Evolutionary conservation across 305 asterid species (phyloP).

Genomic region (Solanum hybrid): DNA sequence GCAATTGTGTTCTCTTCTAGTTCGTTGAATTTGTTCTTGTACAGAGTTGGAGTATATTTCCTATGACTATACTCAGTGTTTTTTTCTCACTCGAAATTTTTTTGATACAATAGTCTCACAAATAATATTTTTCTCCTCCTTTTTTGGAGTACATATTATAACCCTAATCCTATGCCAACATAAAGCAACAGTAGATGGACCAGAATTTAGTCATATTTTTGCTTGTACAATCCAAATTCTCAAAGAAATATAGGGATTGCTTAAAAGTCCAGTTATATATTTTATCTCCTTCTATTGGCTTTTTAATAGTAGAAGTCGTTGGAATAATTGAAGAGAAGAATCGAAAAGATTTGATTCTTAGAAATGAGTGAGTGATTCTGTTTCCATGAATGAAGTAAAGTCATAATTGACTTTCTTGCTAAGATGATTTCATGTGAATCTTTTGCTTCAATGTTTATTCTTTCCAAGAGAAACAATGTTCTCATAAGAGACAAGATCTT

Average conservation of each 20-base stretch:
- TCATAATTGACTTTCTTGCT: not conserved
- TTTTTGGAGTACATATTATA: not conserved
- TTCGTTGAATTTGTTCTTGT: not conserved
- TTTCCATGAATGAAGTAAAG: not conserved
- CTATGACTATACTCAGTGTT: not conserved
- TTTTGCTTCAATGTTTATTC: not conserved
- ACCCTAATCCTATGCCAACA: not conserved
- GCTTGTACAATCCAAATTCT: not conserved
- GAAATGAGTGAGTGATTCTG: not conserved
- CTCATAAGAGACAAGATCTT: not conserved
- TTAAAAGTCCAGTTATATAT: too few relatives aligned
- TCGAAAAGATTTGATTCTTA: not conserved
- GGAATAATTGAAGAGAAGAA: not conserved
- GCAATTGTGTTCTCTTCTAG: not conserved
- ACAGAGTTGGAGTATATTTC: not conserved
- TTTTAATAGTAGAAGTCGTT: not conserved
- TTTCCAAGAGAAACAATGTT: not conserved
- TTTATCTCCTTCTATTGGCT: not conserved
- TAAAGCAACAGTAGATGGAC: not conserved
- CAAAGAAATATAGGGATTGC: not conserved
- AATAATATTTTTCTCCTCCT: not conserved
- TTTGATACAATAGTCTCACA: not conserved
- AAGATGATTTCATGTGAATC: not conserved
- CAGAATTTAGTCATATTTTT: not conserved
- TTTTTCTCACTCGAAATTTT: too few relatives aligned